Evolutionary conservation across 192 early-diverging fungal genomes (phyloP).

Genomic region (Rhizoclosmatium sp.): DNA sequence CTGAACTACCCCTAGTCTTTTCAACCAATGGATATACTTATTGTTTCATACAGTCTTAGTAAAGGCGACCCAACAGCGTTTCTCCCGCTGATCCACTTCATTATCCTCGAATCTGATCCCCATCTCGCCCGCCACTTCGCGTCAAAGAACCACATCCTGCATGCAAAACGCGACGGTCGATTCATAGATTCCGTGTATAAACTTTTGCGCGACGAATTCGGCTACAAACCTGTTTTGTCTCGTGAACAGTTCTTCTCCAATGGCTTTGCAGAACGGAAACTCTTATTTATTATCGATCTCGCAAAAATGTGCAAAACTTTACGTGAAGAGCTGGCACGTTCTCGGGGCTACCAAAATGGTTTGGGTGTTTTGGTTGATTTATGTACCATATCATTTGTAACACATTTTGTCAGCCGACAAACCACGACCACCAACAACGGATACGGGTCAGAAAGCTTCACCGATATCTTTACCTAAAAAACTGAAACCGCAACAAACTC

Average conservation of each 20-base stretch:
- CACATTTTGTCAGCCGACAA: background rate
- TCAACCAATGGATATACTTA: background rate
- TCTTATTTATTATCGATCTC: slow-evolving; percentile 51
- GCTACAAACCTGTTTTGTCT: slow-evolving; percentile 57
- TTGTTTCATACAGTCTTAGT: slow-evolving; percentile 33
- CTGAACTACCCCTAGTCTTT: background rate
- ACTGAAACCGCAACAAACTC: background rate
- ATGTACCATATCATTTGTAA: background rate
- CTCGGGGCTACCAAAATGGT: background rate
- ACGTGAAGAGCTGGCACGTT: background rate
- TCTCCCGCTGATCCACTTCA: slow-evolving; percentile 65
- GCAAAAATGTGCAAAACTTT: slow-evolving; percentile 11
- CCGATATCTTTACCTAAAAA: background rate
- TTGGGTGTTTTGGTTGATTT: background rate
- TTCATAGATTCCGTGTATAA: slow-evolving; percentile 60
- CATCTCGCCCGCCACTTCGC: slow-evolving; percentile 50
- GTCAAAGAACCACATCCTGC: slow-evolving; percentile 50
- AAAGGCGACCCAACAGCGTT: slow-evolving; percentile 57
- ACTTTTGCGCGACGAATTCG: slow-evolving; percentile 61
- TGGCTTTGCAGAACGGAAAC: slow-evolving; percentile 61
- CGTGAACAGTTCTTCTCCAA: slow-evolving; percentile 57
- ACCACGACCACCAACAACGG: no score
- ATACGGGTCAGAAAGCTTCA: background rate
- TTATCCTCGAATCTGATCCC: slow-evolving; percentile 59
- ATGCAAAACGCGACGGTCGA: slow-evolving; percentile 58